Evolutionary conservation across 306 rosid species (phyloP), one percentile per base, ranked within the genome.

Genomic region (Gastrolobium bilobum): DNA sequence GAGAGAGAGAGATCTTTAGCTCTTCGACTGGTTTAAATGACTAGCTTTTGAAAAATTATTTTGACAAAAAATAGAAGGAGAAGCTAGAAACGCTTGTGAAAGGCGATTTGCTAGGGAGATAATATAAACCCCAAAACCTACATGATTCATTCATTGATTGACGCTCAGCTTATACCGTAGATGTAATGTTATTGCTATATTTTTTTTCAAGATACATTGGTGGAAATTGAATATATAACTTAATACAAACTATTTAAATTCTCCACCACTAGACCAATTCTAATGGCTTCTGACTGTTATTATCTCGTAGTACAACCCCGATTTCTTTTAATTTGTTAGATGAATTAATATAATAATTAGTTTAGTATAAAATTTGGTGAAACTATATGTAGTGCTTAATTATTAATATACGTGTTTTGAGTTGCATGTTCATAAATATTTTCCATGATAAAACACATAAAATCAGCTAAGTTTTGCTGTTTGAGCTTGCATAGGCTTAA

Each of bases 141-240:
- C 81, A 87, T 86, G 88, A 91, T 91, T 84, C 84, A 83, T 80
- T 53, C 83, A 84, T 71, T 64, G 83, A 90, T 88, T 80, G 89
- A 82, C 85, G 65, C 56, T 60, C 42, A 47, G 50, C 70, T 72
- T 38, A 35, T 71, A 61, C 51, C 31, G 14, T 73, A 14, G 43
- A 54, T 29, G 48, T 34, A 60, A 50, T 35, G n/a, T n/a, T n/a
- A n/a, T 73, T 44, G 44, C 44, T 37, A 38, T 11, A 20, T 20
- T 20, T 20, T 20, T 20, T 20, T 20, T 20, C 26, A 0, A 0
- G 0, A 20, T 20, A 20, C 26, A 20, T 20, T 20, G 26, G 26
- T 20, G 26, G 1, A 1, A 20, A 20, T 20, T 20, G 0, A 20
- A 20, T 1, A 20, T 20, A 20, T 20, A 20, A 20, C 26, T 20